Base-by-base conservation (phyloP, 148 eudicot genomes). In the Arbutus unedo region DNA sequence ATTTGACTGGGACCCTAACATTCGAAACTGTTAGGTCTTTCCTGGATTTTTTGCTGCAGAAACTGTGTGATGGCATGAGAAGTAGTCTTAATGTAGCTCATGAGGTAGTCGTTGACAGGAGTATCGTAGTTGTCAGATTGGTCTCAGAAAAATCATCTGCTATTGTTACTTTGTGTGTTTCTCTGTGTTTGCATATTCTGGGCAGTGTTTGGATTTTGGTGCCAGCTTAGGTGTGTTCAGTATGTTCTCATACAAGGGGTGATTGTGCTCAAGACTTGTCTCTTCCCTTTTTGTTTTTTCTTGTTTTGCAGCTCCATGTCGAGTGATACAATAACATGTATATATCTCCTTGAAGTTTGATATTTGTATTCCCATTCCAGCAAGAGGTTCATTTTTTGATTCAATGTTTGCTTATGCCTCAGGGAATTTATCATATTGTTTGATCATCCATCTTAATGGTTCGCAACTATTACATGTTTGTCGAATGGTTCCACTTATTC, bases 1-100 rank as follows among this genome's bases (percentile, higher is more conserved):
- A 93, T 80, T 82, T 96, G 74, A 92, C 98, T 2, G 92, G 98
- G 80, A 85, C 85, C 83, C 93, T 92, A 81, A 93, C 99, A 1
- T 94, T 93, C 13, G 95, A 90, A 85, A 88, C 91, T 0, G 92
- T 94, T 54, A 86, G 93, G 73, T 91, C 96, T 0, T 91, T 91
- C 57, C 85, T 94, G 2, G 91, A 93, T 31, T 88, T 92, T 73
- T 81, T 93, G 82, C 76, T 91, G 48, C 87, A 87, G 62, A 94
- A 84, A 81, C 25, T 91, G 77, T 81, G 83, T 7, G 87, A 87
- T n/a, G 78, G 79, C 43, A 25, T 89, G 84, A 90, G 82, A 87
- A 88, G 81, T 77, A 89, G 91, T 80, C 84, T 77, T 10, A 80
- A 82, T 79, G 85, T 83, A 55, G 92, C 85, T 76, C 86, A 89